Percentiles rank a stretch among this genome's conserved stretches.
Conservation (phyloP, 1,139 yeast genomes). For the Kodamaea anthophila region DNA sequence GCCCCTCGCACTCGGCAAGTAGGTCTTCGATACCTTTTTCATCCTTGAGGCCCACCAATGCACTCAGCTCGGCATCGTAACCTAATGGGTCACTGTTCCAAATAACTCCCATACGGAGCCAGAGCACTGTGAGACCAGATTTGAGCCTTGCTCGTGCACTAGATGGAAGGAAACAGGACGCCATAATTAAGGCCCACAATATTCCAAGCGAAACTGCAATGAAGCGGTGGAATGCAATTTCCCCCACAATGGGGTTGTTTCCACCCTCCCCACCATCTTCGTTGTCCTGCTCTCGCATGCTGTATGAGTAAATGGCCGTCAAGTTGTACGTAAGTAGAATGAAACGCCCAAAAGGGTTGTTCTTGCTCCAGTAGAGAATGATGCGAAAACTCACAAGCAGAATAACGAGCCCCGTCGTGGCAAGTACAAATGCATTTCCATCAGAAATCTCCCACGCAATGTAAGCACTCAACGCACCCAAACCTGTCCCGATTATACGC, state of each 20-base stretch:
- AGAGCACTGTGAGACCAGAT: conserved; percentile 57
- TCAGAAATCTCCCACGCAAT: conserved; percentile 52
- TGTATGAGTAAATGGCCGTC: conserved; percentile 71
- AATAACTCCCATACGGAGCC: conserved; percentile 77
- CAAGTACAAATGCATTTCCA: conserved; percentile 51
- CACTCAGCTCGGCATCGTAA: conserved; percentile 16
- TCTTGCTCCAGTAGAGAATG: conserved; percentile 58
- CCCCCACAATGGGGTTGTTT: conserved; percentile 60
- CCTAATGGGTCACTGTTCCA: conserved; percentile 64
- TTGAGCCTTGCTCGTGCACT: conserved; percentile 68
- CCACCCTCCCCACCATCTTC: conserved; percentile 71
- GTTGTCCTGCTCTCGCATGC: conserved; percentile 54
- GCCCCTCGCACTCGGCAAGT: conserved; percentile 54
- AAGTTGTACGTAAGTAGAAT: conserved; percentile 71
- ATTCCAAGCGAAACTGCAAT: conserved; percentile 69
- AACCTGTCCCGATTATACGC: conserved; percentile 68
- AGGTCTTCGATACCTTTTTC: conserved; percentile 48
- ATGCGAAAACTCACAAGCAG: conserved; percentile 64
- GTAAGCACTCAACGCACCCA: conserved; percentile 64
- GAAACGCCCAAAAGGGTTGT: conserved; percentile 65
- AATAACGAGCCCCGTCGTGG: conserved; percentile 52
- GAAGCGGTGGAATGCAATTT: conserved; percentile 75
- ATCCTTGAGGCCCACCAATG: conserved; percentile 48
- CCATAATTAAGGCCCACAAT: conserved; percentile 68
- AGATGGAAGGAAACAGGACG: conserved; percentile 61